phyloP scores from a whole-genome alignment of 2,329 filamentous ascomycete species.

The Dactylonectria estremocensis region DNA sequence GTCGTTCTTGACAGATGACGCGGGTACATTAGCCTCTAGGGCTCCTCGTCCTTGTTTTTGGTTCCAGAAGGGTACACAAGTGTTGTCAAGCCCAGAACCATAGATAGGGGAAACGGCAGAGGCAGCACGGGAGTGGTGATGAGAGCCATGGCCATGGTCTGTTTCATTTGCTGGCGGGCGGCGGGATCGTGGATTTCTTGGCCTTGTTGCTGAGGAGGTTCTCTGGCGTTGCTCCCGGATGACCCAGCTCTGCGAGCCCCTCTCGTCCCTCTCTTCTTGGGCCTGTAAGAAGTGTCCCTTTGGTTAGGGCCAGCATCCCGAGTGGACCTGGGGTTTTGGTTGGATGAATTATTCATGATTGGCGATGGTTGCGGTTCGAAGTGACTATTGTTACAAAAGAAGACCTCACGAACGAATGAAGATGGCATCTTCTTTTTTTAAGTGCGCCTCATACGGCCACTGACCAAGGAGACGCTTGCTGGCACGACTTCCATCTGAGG shows the following conservation, averaged over 20 bases:
- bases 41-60: not conserved
- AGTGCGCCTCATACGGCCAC: too few relatives aligned
- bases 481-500: not conserved
- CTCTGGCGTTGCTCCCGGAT: not conserved
- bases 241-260: constrained; percentile 15
- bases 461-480: not conserved
- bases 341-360: not conserved
- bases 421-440: not conserved
- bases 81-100: constrained; percentile 27
- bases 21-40: not conserved
- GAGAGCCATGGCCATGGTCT: constrained; percentile 34
- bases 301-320: not conserved
- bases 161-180: constrained; percentile 39
- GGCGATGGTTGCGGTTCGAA: not conserved
- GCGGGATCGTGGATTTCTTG: constrained; percentile 32
- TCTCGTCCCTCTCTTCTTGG: constrained; percentile 12
- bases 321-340: not conserved
- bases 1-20: not conserved
- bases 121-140: constrained; percentile 35
- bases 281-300: not conserved
- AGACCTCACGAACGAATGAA: not conserved
- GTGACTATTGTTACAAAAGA: not conserved
- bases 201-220: not conserved
- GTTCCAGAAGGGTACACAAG: constrained; percentile 25
- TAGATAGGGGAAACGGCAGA: constrained; percentile 31